These are phyloP conservation scores for Xylaria sp. DNA, from an alignment of 2,329 filamentous ascomycete species.

Conservation along the genomic window DNA sequence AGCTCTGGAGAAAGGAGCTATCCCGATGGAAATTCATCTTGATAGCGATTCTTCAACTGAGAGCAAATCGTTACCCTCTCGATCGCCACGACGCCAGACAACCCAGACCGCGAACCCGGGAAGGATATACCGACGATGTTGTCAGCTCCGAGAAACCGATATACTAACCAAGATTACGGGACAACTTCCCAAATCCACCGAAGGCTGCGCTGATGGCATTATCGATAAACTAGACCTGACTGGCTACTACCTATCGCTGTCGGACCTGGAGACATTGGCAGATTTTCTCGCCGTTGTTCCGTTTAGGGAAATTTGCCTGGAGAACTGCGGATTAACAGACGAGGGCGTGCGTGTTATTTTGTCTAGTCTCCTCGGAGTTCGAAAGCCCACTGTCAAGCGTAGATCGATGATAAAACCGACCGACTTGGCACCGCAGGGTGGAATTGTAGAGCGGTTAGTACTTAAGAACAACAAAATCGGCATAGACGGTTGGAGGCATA, in stretches of 20 bases:
- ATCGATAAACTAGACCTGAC: slow-evolving; percentile 86
- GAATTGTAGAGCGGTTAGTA: slow-evolving; percentile 85
- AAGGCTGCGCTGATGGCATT: slow-evolving; percentile 74
- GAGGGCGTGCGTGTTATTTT: slow-evolving; percentile 88
- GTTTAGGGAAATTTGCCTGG: slow-evolving; percentile 84
- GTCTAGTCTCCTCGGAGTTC: slow-evolving; percentile 84
- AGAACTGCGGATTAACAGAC: slow-evolving; percentile 87
- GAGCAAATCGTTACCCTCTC: slow-evolving; percentile 44
- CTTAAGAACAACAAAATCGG: slow-evolving; percentile 94
- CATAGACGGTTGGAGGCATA: slow-evolving; percentile 88
- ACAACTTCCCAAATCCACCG: slow-evolving; percentile 79
- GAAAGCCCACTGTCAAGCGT: slow-evolving; percentile 68
- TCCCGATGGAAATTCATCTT: slow-evolving; percentile 83
- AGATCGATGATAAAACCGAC: slow-evolving; percentile 54
- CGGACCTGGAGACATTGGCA: slow-evolving; percentile 86
- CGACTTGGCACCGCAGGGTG: slow-evolving; percentile 63
- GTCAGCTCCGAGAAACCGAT: slow-evolving; percentile 90
- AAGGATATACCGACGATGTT: slow-evolving; percentile 92
- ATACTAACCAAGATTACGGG: slow-evolving; percentile 92
- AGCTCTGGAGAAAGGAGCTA: slow-evolving; percentile 86
- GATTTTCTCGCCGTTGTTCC: slow-evolving; percentile 96
- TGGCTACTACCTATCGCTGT: slow-evolving; percentile 82
- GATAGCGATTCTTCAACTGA: slow-evolving; percentile 70
- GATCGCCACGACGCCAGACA: slow-evolving; percentile 65
- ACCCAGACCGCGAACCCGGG: slow-evolving; percentile 89